These are phyloP conservation scores for Mesembryanthemum crystallinum DNA, from an alignment of 148 eudicot genomes.

Conservation along the genomic window DNA sequence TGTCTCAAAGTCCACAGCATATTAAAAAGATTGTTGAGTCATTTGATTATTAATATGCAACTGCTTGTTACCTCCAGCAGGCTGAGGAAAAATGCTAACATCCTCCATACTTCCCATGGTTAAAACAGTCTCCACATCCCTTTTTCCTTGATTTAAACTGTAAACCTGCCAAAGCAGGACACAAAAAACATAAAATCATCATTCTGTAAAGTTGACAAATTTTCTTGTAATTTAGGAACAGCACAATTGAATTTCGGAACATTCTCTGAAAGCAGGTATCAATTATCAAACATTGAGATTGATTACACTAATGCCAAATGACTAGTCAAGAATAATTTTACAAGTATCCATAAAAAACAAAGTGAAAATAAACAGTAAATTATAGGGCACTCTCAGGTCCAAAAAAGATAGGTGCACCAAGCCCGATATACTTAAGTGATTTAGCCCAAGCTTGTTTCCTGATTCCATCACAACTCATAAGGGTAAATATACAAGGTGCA, in stretches of 20 bases:
- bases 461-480: too few relatives aligned
- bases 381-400: too few relatives aligned
- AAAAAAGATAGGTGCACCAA: too few relatives aligned
- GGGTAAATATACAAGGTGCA: too few relatives aligned
- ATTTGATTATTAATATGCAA: background rate
- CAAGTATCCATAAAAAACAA: background rate
- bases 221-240: background rate
- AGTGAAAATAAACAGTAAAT: background rate
- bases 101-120: constrained; percentile 99
- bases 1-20: background rate
- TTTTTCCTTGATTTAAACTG: constrained; percentile 97
- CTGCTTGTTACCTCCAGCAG: constrained; percentile 77
- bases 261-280: background rate
- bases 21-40: background rate
- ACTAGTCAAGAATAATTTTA: background rate
- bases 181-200: background rate
- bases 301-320: background rate
- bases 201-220: background rate
- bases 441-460: too few relatives aligned
- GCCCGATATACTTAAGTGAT: too few relatives aligned
- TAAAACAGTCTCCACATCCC: constrained; percentile 89
- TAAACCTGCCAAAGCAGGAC: constrained; percentile 61
- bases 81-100: constrained; percentile 96
- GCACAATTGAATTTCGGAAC: background rate
- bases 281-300: background rate